Evolutionary conservation across 2,329 filamentous ascomycete genomes (phyloP), one percentile per base, ranked within the genome.

Genomic region (Aspergillus pseudoviridinutans): DNA sequence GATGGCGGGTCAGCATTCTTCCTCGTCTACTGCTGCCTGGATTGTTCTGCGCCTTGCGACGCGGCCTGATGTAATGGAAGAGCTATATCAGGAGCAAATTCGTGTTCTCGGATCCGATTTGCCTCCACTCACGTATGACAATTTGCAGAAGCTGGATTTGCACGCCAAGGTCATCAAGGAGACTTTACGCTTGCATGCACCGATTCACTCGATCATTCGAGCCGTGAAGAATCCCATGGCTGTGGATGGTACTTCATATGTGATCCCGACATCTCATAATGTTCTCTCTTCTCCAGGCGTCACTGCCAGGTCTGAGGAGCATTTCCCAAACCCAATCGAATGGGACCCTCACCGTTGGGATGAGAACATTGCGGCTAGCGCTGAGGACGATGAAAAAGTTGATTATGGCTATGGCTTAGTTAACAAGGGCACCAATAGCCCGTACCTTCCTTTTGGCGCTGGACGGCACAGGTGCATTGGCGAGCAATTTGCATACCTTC

Each of bases 291-390:
- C 92, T 1, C 92, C 92, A 1, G 91, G 91, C 63, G 89, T 94
- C 62, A 89, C 89, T 22, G 87, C 88, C 53, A 82, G 86, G 56
- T 87, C 90, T 58, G 79, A 84, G 24, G 76, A 84, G 58, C 89
- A 88, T 79, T 97, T 97, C 81, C 89, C 91, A 22, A 84, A 96
- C 65, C 89, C 92, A 6, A 77, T 88, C 24, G 74, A 83, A 53
- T 97, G 93, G 92, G 88, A 97, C 71, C 93, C 93, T 51, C 91
- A 94, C 77, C 88, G 93, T 57, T 97, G 93, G 93, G 86, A 91
- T 66, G 81, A 84, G 61, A 85, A 80, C 65, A 57, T 76, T 59
- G 75, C 72, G 56, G 62, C 70, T 24, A 78, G 77, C 51, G 76
- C 78, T 22, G 80, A 82, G 41, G 84, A 86, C 25, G 67, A 88